Evolutionary conservation across 169 alveolate genomes (phyloP).

Genomic region (Cystoisospora suis): DNA sequence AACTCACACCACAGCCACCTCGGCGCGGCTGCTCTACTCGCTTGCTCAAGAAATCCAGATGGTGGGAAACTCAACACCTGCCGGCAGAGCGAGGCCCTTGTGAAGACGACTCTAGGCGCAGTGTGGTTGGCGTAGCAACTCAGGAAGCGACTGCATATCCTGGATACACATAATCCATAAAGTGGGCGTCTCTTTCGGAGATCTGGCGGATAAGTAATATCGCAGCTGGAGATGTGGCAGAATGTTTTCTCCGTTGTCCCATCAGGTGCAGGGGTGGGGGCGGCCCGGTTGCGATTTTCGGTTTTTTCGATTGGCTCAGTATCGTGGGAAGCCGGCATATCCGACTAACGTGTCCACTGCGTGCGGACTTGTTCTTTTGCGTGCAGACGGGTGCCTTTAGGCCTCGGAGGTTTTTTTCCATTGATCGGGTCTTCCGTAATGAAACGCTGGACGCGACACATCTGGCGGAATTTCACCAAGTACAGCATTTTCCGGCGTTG

Average conservation of each 20-base stretch:
- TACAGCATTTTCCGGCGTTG: conserved; percentile 41
- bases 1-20: conserved; percentile 99
- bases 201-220: too few relatives aligned
- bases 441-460: conserved; percentile 99
- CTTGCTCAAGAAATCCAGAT: conserved; percentile 91
- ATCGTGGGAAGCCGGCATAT: too few relatives aligned
- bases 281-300: not conserved
- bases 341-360: too few relatives aligned
- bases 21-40: conserved; percentile 92
- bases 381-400: conserved; percentile 65
- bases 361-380: not conserved
- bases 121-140: not conserved
- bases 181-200: too few relatives aligned
- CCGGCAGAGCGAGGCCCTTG: not conserved
- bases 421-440: conserved; percentile 99
- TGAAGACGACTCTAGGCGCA: not conserved
- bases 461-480: conserved; percentile 99
- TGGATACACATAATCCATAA: too few relatives aligned
- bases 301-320: not conserved
- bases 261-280: too few relatives aligned
- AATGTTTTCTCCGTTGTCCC: too few relatives aligned
- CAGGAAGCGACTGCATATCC: too few relatives aligned
- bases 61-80: conserved; percentile 50
- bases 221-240: too few relatives aligned
- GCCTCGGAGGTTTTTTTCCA: conserved; percentile 96